Percentiles rank a stretch among this genome's conserved stretches.
Evolutionary conservation across 179 eudicot genomes (phyloP).

Genomic region (Beta macrorhiza): DNA sequence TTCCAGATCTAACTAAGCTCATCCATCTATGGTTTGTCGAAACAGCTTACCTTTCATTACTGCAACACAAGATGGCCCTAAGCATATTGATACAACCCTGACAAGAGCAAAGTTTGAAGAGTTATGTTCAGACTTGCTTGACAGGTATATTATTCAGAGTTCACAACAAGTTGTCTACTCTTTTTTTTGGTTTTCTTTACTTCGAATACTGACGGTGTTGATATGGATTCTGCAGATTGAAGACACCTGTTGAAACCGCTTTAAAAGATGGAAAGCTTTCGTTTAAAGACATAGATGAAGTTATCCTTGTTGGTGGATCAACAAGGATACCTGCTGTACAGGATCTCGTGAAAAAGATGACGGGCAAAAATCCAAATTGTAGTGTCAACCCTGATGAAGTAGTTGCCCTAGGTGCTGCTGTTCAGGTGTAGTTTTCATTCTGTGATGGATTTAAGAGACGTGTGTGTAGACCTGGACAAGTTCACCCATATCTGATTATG

Average conservation of each 20-base stretch:
- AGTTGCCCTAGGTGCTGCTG: conserved; percentile 54
- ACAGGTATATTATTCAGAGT: conserved; percentile 32
- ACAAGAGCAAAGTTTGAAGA: conserved; percentile 53
- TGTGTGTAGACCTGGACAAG: too few relatives aligned
- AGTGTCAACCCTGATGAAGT: conserved; percentile 59
- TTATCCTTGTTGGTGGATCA: conserved; percentile 65
- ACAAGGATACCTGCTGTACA: conserved; percentile 60
- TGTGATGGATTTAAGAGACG: background rate
- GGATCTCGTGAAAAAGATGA: conserved; percentile 49
- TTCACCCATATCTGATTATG: too few relatives aligned
- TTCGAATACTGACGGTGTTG: background rate
- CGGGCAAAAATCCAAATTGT: conserved; percentile 50
- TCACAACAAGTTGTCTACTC: background rate
- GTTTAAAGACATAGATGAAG: conserved; percentile 54
- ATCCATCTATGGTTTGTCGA: background rate
- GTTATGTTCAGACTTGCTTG: conserved; percentile 48
- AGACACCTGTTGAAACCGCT: conserved; percentile 49
- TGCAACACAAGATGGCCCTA: conserved; percentile 55
- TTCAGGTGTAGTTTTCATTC: conserved; percentile 32
- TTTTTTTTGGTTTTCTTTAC: background rate
- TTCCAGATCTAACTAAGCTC: background rate
- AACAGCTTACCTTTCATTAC: conserved; percentile 52
- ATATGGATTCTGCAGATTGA: conserved; percentile 34
- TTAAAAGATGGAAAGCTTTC: conserved; percentile 55
- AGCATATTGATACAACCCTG: conserved; percentile 48